Base-by-base conservation (phyloP, 768 basidiomycete genomes). In the Mycena olivaceomarginata region DNA sequence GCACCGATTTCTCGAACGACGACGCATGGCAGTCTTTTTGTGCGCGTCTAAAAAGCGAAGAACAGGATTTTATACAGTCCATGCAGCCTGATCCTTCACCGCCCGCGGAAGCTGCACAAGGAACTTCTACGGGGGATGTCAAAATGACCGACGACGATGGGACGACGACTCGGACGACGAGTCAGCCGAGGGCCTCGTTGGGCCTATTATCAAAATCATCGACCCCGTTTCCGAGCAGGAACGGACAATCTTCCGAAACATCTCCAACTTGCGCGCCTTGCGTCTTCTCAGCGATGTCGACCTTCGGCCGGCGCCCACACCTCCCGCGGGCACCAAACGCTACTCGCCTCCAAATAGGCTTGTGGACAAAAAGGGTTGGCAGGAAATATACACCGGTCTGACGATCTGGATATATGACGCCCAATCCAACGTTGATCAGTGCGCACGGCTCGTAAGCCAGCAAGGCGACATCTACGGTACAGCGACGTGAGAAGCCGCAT, bases 331-430 rank as follows among this genome's bases (percentile, higher is more conserved):
- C 39, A 83, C 85, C 39, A 89, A 86, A 65, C 91, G 88, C 60
- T 84, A 91, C 70, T 83, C 85, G 15, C 88, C 91, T 15, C 88
- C 87, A 25, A 92, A 93, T 82, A 88, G 91, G 57, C 88, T 96
- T 20, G 88, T 93, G 43, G 94, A 94, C 81, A 84, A 87, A 66
- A 86, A 86, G 39, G 92, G 93, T 4, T 92, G 91, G 90, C 95
- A 96, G 84, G 95, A 96, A 83, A 87, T 92, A 18, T 96, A 96
- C 81, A 81, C 82, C 4, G 95, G 95, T 13, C 90, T 91, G 79
- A 90, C 88, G 43, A 79, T 96, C 31, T 96, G 95, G 95, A 89
- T 96, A 67, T 96, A 95, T 81, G 95, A 96, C 80, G 80, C 87
- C 9, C 85, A 84, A 78, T 95, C 94, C 12, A 94, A 94, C 80